A percentile compares a stretch with the other conserved stretches of the same genome.
phyloP scores from a whole-genome alignment of 129 eudicot genomes.

The Cynara cardunculus region DNA sequence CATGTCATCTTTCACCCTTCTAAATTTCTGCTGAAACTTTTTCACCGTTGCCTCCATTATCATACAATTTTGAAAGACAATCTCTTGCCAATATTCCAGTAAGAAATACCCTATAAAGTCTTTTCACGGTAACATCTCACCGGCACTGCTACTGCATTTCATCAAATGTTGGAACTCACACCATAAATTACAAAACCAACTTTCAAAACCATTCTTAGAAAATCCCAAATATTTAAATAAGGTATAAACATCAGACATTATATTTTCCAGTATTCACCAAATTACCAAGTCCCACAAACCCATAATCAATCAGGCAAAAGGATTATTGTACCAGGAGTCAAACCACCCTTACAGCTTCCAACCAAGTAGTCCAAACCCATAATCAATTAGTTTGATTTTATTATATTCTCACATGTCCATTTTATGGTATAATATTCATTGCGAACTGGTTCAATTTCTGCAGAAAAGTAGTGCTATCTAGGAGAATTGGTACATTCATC shows the following conservation, averaged over 20 bases:
- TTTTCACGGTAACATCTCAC: background rate
- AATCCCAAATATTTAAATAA: background rate
- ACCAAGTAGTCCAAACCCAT: too few relatives aligned
- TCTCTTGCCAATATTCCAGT: constrained; percentile 6
- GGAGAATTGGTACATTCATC: background rate
- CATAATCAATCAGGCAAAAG: background rate
- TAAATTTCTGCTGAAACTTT: constrained; percentile 64
- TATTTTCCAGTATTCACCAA: background rate
- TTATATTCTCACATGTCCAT: background rate
- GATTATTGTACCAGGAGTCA: too few relatives aligned
- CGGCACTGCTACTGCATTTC: background rate
- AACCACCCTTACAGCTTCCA: too few relatives aligned
- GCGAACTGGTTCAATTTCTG: background rate
- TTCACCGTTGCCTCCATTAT: constrained; percentile 65
- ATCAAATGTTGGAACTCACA: background rate
- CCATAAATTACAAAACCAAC: background rate
- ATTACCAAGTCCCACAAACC: background rate
- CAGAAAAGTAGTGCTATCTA: background rate
- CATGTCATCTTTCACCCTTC: constrained; percentile 50
- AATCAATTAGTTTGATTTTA: too few relatives aligned
- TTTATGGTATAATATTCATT: background rate
- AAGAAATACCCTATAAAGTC: background rate
- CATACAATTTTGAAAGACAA: background rate
- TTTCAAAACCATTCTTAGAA: background rate
- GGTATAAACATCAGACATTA: background rate